Base-by-base conservation (phyloP, 345 rosid genomes). In the Erysimum cheiranthoides region DNA sequence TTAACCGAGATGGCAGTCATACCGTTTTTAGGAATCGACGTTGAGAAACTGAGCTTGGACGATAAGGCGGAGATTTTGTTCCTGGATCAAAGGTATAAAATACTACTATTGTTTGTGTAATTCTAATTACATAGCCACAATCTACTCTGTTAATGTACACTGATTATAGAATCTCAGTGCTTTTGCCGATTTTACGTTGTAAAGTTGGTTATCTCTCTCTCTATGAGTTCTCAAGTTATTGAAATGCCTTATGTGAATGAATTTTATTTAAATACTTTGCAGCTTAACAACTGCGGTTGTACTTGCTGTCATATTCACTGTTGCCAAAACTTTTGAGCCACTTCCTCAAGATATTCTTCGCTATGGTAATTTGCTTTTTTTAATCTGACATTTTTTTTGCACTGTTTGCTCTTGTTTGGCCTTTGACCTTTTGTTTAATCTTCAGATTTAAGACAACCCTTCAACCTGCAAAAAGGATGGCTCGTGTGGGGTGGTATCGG, bases 51-150 rank as follows among this genome's bases (percentile, higher is more conserved):
- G 50, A 92, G 83, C 80, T 80, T 92, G 80, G 97, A 95, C 63
- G 90, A 89, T 70, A 95, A 89, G 81, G 96, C 97, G 2, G 96
- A 88, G 75, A 74, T 92, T 71, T 82, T 92, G 27, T 83, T 95
- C 81, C 52, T 92, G 60, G 96, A 85, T 79, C 99, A 92, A 81
- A 76, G 97, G 99, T 95, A 77, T 35, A 14, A 78, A 66, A 67
- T 17, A 35, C 65, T 39, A 31, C 32, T 31, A 13, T 13, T 51
- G 61, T 38, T 66, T 75, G 51, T 38, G 3, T 66, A 1, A 1
- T 13, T 59, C 36, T 35, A 65, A 6, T 73, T 21, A 63, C 72
- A 35, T 54, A 31, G 13, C 25, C 21, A 39, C 70, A 32, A 6
- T 34, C 35, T 21, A 34, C 57, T 51, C 4, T 31, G 64, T 47